These are phyloP conservation scores for Xylaria digitata DNA, from an alignment of 2,329 filamentous ascomycete genomes.

Conservation along the genomic window DNA sequence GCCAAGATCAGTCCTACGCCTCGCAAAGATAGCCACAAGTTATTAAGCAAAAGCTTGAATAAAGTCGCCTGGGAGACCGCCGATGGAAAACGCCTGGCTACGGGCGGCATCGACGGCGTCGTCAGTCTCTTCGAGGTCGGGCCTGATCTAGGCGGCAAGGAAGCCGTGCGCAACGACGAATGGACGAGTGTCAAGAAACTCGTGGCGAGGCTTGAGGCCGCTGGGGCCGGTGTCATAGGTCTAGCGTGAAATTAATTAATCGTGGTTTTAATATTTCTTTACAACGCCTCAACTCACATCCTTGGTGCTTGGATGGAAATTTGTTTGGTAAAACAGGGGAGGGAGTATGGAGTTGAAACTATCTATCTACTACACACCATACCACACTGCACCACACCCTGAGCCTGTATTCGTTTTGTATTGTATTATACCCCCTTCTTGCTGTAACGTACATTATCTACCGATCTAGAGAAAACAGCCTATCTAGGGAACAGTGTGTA, in stretches of 20 bases:
- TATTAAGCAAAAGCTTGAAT: conserved; percentile 88
- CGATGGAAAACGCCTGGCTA: conserved; percentile 87
- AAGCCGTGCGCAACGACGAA: conserved; percentile 85
- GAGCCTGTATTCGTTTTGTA: conserved; percentile 33
- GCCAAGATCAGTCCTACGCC: conserved; percentile 79
- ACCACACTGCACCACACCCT: background rate
- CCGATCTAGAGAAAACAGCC: too few species aligned
- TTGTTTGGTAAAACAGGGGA: conserved; percentile 18
- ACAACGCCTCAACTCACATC: conserved; percentile 50
- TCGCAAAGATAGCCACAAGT: conserved; percentile 71
- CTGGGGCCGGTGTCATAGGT: conserved; percentile 62
- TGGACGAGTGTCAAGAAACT: conserved; percentile 95
- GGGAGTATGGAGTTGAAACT: conserved; percentile 33
- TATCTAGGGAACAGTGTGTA: background rate
- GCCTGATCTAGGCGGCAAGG: conserved; percentile 82
- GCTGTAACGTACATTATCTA: conserved; percentile 8
- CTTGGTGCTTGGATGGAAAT: conserved; percentile 41
- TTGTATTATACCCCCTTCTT: conserved; percentile 34
- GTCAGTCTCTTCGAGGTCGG: conserved; percentile 95
- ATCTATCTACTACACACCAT: conserved; percentile 14
- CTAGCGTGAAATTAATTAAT: conserved; percentile 33
- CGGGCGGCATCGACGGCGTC: conserved; percentile 90
- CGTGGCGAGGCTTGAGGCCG: conserved; percentile 77
- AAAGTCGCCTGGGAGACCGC: conserved; percentile 93
- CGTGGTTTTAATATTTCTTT: conserved; percentile 25